A percentile compares a stretch with the other conserved stretches of the same genome.
Evolutionary conservation across 1,139 yeast genomes (phyloP).

Genomic region (Geotrichum bryndzae): DNA sequence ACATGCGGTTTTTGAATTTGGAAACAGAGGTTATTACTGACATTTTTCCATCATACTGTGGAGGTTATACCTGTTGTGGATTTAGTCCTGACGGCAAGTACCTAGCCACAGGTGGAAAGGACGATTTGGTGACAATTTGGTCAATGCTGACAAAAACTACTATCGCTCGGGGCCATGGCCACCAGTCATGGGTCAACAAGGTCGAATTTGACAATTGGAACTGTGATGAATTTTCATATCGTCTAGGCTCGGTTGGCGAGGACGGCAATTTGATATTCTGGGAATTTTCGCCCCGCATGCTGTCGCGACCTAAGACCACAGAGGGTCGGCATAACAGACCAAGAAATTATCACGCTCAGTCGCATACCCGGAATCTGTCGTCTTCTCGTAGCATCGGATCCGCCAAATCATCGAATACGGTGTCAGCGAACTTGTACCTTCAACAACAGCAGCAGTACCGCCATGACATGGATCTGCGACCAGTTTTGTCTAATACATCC

Average conservation of each 20-base stretch:
- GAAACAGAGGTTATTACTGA: conserved; percentile 48
- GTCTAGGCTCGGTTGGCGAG: conserved; percentile 61
- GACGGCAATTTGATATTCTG: conserved; percentile 65
- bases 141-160: conserved; percentile 26
- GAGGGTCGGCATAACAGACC: not conserved
- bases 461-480: not conserved
- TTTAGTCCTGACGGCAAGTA: conserved; percentile 65
- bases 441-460: conserved; percentile 13
- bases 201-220: conserved; percentile 43
- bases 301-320: conserved; percentile 33
- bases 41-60: conserved; percentile 61
- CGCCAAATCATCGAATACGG: not conserved
- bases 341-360: not conserved
- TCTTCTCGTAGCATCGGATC: conserved; percentile 1
- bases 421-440: not conserved
- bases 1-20: conserved; percentile 52
- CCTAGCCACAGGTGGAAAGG: conserved; percentile 48
- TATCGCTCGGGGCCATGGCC: conserved; percentile 52
- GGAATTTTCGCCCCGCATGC: conserved; percentile 64
- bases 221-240: conserved; percentile 40
- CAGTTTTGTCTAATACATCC: conserved; percentile 7
- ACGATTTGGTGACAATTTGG: conserved; percentile 38
- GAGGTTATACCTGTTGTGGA: conserved; percentile 52
- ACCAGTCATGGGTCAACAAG: conserved; percentile 55
- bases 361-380: conserved; percentile 1